Base-by-base conservation (phyloP, 73 alveolate species). In the Stentor coeruleus region DNA sequence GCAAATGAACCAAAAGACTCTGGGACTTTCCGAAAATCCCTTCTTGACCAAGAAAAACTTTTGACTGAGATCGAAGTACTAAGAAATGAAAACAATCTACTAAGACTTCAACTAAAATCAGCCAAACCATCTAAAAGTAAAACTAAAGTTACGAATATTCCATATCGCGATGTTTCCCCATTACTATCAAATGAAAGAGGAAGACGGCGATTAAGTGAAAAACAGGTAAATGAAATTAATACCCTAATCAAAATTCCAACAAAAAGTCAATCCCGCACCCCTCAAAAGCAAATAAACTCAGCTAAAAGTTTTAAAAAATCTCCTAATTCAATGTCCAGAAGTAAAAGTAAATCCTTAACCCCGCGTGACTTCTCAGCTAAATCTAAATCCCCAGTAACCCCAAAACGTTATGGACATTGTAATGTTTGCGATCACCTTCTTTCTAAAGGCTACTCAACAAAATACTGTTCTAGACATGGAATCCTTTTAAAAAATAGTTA, bases 401-500 rank as follows among this genome's bases (percentile, higher is more conserved):
- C 79, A 66, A 66, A 20, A 20, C n/a, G 79, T 1, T 31, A 28
- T 0, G 33, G 79, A 66, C 79, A 66, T 66, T 66, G 79, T 31
- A 0, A 31, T 0, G 39, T 66, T 11, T 66, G 79, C 41, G 79
- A 66, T 2, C 79, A 66, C 33, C 79, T 66, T 31, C 79, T 66
- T 40, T 66, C 79, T 40, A 66, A 66, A 66, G 79, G 79, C 2
- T 66, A 66, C 41, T 66, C 79, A 1, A 66, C 79, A 20, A 66
- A 66, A 33, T 66, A 66, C 79, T 66, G 79, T 31, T 66, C 79
- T 28, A 66, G 33, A 40, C 79, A 66, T 33, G 79, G 79, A 6
- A 49, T 20, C 6, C 28, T 49, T 11, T 49, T 20, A 49, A 20
- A 11, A 49, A 49, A 49, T n/a, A n/a, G n/a, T n/a, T n/a, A n/a